A percentile compares a stretch with the other conserved stretches of the same genome.
Evolutionary conservation across 108 stramenopile genomes (phyloP).

Genomic region (Mediolabrus comicus): DNA sequence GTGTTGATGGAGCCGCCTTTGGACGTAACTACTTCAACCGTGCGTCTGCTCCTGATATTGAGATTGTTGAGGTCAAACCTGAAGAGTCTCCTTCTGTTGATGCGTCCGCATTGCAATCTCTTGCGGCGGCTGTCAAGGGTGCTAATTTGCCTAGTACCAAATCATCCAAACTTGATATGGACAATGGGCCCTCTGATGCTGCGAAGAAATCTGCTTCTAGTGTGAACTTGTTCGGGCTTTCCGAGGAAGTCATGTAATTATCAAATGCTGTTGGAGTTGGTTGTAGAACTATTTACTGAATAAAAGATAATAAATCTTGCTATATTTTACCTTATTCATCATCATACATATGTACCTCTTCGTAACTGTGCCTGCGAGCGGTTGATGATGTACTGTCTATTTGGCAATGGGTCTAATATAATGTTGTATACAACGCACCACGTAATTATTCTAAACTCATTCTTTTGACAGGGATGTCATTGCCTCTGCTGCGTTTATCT

Average conservation of each 20-base stretch:
- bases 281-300: not conserved
- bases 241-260: constrained; percentile 30
- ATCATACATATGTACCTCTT: no score
- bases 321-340: not conserved
- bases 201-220: constrained; percentile 37
- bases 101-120: not conserved
- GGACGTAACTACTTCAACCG: constrained; percentile 76
- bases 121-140: constrained; percentile 33
- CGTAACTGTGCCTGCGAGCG: no score
- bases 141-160: constrained; percentile 43
- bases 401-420: no score
- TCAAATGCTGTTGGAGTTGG: not conserved
- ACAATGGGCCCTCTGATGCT: constrained; percentile 1
- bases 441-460: no score
- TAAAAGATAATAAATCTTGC: not conserved
- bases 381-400: no score
- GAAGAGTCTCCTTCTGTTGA: not conserved
- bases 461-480: not conserved
- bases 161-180: constrained; percentile 22
- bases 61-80: constrained; percentile 13
- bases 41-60: constrained; percentile 53
- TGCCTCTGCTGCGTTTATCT: not conserved
- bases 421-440: not conserved
- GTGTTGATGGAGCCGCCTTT: constrained; percentile 44
- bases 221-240: constrained; percentile 42